Evolutionary conservation across 345 rosid species (phyloP), one percentile per base, ranked within the genome.

Genomic region (Syzygium oleosum): DNA sequence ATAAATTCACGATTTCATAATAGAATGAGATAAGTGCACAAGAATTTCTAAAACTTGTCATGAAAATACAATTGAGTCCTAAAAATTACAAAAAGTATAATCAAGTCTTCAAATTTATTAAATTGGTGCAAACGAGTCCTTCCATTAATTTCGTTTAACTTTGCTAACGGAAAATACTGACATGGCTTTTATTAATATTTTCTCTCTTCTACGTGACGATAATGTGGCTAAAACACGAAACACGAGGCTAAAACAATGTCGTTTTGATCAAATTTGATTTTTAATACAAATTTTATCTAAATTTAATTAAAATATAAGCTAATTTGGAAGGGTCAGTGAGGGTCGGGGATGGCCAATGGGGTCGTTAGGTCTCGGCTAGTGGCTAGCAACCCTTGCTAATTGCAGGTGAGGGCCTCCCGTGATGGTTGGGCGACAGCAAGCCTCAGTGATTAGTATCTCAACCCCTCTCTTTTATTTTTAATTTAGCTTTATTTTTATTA

Each of bases 401-500:
- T 3, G 12, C 52, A 27, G 7, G 15, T 0, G 3, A 11, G 15
- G 29, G 65, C 31, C 27, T 59, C 27, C 12, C 15, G 2, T 2
- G 29, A 27, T 27, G 16, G 7, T 12, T 29, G 65, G 31, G 27
- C 3, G 0, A 1, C 0, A 9, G 1, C 3, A 0, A 12, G 29
- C 13, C n/a, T 58, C 19, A 6, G 0, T 3, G 0, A 4, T 58
- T 0, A 0, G 2, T 23, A 10, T 58, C 14, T 23, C 6, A 23
- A 23, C 14, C 63, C 10, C 2, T 4, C 3, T 58, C 9, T 43
- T 43, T 43, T 10, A 3, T 4, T 23, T 10, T 58, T 23, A 58
- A 58, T 58, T 58, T 59, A 59, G 7, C 46, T 43, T 25, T 0
- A 12, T 59, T 59, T 59, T 4, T 27, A 51, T 59, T 59, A 25